Evolutionary conservation across 768 basidiomycete genomes (phyloP).

Genomic region (Phanerodontia chrysosporium): DNA sequence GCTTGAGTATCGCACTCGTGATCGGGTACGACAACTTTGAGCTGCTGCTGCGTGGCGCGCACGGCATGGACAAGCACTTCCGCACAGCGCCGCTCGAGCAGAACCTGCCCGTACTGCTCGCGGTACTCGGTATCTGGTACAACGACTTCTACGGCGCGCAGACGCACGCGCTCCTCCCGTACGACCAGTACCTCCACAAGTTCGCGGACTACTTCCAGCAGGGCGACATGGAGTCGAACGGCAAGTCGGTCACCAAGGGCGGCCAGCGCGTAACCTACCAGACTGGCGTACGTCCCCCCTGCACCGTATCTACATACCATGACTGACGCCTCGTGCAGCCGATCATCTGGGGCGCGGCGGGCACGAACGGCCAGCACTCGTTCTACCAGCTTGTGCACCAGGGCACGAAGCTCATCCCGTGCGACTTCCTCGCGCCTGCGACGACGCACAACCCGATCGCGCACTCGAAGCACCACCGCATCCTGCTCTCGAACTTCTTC

Average conservation of each 20-base stretch:
- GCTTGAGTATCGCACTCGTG: conserved; percentile 87
- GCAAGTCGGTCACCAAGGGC: conserved; percentile 92
- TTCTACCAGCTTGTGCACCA: conserved; percentile 98
- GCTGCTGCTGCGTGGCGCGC: conserved; percentile 83
- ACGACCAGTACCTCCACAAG: conserved; percentile 98
- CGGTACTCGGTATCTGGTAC: conserved; percentile 94
- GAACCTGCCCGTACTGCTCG: conserved; percentile 90
- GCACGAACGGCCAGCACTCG: conserved; percentile 98
- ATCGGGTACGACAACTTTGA: conserved; percentile 96
- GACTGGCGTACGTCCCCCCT: conserved; percentile 69
- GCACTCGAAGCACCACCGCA: conserved; percentile 90
- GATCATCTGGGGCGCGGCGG: conserved; percentile 98
- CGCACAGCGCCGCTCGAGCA: conserved; percentile 80
- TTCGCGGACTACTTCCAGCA: conserved; percentile 99
- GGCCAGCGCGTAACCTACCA: conserved; percentile 93
- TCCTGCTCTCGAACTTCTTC: conserved; percentile 96
- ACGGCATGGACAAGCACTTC: conserved; percentile 98
- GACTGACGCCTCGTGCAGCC: conserved; percentile 46
- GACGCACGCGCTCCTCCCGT: conserved; percentile 92
- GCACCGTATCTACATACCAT: neutral
- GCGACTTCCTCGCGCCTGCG: conserved; percentile 89
- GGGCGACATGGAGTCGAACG: conserved; percentile 99
- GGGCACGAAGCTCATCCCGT: conserved; percentile 87
- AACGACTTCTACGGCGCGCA: conserved; percentile 98
- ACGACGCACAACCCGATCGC: conserved; percentile 87